phyloP scores from a whole-genome alignment of 116 monocot species.

The Papilionanthe hybrid region DNA sequence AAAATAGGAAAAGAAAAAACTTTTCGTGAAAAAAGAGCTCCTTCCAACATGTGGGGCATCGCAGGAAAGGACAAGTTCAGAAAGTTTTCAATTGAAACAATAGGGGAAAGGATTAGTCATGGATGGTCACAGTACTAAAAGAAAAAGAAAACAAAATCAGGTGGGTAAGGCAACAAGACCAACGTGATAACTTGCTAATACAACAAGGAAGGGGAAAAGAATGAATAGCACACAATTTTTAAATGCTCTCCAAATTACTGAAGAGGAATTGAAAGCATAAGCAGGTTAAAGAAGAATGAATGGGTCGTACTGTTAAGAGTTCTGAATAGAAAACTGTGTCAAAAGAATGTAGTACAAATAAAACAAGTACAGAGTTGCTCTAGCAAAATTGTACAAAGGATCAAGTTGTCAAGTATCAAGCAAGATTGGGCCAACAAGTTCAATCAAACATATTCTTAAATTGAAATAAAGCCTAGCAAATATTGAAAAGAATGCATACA shows the following conservation, averaged over 20 bases:
- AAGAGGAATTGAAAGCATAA: not conserved
- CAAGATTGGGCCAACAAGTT: not conserved
- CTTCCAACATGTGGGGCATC: not conserved
- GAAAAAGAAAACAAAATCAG: not conserved
- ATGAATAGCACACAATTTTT: not conserved
- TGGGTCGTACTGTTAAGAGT: not conserved
- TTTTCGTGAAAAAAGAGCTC: not conserved
- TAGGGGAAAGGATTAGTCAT: not conserved
- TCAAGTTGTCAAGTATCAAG: not conserved
- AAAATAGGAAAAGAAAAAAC: not conserved
- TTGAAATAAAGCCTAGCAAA: not conserved
- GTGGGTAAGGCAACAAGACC: not conserved
- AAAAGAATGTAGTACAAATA: not conserved
- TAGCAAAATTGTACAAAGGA: not conserved
- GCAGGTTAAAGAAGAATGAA: not conserved
- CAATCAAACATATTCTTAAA: not conserved
- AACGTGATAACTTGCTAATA: not conserved
- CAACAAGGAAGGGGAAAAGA: not conserved
- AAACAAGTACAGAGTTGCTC: not conserved
- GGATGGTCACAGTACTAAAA: not conserved
- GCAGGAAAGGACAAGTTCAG: not conserved
- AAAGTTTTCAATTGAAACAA: not conserved
- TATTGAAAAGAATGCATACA: constrained; percentile 1
- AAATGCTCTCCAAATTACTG: not conserved
- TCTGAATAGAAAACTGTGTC: not conserved